A percentile compares a stretch with the other conserved stretches of the same genome.
Conservation (phyloP, 2,329 filamentous ascomycete species). For the Pseudogymnoascus pannorum region DNA sequence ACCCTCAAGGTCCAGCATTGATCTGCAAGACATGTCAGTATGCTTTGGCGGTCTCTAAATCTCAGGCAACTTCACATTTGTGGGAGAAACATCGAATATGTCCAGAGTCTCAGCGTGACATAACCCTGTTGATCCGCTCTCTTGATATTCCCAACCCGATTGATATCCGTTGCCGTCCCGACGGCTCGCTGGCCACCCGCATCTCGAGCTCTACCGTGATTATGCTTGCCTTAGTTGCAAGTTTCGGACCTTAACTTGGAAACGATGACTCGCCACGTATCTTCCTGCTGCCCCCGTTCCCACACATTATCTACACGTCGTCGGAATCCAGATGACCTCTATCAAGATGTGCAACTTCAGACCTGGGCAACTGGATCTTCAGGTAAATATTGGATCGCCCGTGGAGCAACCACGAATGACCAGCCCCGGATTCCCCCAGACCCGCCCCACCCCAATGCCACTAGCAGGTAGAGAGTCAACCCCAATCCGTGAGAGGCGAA, state of each 20-base stretch:
- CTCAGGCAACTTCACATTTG: background rate
- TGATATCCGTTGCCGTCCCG: background rate
- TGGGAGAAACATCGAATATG: background rate
- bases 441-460: background rate
- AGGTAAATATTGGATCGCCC: slow-evolving; percentile 1
- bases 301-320: background rate
- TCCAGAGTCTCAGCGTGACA: background rate
- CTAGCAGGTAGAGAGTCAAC: no score
- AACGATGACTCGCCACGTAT: background rate
- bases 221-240: slow-evolving; percentile 8
- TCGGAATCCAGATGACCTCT: background rate
- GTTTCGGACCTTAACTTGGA: background rate
- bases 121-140: background rate
- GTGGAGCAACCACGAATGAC: background rate
- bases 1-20: background rate
- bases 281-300: background rate
- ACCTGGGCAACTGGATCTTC: background rate
- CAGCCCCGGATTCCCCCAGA: background rate
- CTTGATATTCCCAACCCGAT: background rate
- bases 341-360: slow-evolving; percentile 2
- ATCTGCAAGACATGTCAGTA: background rate
- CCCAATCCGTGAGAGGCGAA: no score
- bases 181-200: background rate
- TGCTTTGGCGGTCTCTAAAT: background rate
- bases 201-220: background rate